Evolutionary conservation across 495 filamentous ascomycete species (phyloP).

Genomic region (Cercophora sp.): DNA sequence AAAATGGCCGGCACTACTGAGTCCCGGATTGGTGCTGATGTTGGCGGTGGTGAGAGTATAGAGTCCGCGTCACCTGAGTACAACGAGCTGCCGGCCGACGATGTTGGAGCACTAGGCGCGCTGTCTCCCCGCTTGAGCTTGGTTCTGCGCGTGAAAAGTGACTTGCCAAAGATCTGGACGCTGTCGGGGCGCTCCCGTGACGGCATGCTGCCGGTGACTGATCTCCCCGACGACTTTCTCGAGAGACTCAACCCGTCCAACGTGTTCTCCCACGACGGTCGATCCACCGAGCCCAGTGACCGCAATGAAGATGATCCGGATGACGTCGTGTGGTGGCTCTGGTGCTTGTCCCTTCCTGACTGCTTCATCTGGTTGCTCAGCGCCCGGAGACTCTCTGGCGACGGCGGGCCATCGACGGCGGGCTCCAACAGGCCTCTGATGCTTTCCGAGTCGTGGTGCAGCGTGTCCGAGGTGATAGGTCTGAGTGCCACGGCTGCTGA

Average conservation of each 20-base stretch:
- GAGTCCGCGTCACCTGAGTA: constrained; percentile 35
- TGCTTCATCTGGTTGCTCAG: constrained; percentile 49
- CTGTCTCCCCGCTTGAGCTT: constrained; percentile 41
- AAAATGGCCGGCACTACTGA: constrained; percentile 43
- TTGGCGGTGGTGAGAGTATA: constrained; percentile 14
- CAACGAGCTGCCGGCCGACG: constrained; percentile 33
- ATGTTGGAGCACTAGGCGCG: constrained; percentile 27
- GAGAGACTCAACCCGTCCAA: constrained; percentile 39
- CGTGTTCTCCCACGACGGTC: constrained; percentile 42
- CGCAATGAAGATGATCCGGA: constrained; percentile 46
- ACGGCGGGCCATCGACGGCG: constrained; percentile 50
- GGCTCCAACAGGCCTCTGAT: constrained; percentile 41
- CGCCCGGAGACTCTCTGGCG: constrained; percentile 50
- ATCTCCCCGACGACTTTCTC: constrained; percentile 48
- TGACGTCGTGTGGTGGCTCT: constrained; percentile 41
- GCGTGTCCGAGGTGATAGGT: constrained; percentile 13
- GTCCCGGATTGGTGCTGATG: constrained; percentile 28
- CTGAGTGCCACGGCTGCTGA: constrained; percentile 6
- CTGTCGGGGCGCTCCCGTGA: constrained; percentile 49
- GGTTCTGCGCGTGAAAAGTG: constrained; percentile 44
- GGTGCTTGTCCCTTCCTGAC: constrained; percentile 41
- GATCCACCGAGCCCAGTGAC: constrained; percentile 36
- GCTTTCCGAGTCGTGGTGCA: constrained; percentile 22
- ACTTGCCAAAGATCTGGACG: constrained; percentile 51
- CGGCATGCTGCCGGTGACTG: constrained; percentile 41